Percentiles rank a stretch among this genome's conserved stretches.
phyloP scores from a whole-genome alignment of 2,329 filamentous ascomycete species.

The Botryotinia globosa region DNA sequence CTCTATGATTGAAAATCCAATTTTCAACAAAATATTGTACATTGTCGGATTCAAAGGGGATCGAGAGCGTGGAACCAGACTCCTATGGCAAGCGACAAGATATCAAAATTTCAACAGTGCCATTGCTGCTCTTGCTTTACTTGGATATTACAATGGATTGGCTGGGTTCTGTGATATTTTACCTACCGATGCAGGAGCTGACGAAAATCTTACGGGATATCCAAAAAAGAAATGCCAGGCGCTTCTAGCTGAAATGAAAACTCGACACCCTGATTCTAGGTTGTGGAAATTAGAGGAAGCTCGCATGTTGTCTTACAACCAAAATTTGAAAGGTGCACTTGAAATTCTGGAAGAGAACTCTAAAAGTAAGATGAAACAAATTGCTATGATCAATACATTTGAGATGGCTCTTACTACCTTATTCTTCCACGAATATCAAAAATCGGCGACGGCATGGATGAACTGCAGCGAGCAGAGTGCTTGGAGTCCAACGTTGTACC shows the following conservation, averaged over 20 bases:
- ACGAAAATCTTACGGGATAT: slow-evolving; percentile 63
- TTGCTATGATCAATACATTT: slow-evolving; percentile 81
- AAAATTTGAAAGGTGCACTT: slow-evolving; percentile 65
- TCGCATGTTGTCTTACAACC: slow-evolving; percentile 66
- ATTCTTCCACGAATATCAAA: slow-evolving; percentile 73
- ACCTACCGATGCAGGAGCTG: slow-evolving; percentile 55
- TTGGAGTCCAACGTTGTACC: slow-evolving; percentile 88
- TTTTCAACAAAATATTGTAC: slow-evolving; percentile 81
- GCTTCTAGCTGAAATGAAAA: slow-evolving; percentile 71
- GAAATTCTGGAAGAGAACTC: slow-evolving; percentile 58
- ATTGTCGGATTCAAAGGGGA: slow-evolving; percentile 92
- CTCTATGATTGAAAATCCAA: slow-evolving; percentile 81
- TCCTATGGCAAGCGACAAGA: slow-evolving; percentile 87
- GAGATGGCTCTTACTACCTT: slow-evolving; percentile 77
- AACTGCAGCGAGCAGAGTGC: slow-evolving; percentile 76
- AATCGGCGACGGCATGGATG: slow-evolving; percentile 72
- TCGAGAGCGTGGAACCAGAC: slow-evolving; percentile 72
- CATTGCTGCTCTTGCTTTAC: slow-evolving; percentile 74
- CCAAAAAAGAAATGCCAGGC: slow-evolving; percentile 64
- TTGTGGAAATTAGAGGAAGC: slow-evolving; percentile 90
- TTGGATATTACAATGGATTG: slow-evolving; percentile 86
- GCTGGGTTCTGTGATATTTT: slow-evolving; percentile 87
- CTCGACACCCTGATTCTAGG: slow-evolving; percentile 74
- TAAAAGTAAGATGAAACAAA: slow-evolving; percentile 77
- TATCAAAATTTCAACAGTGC: slow-evolving; percentile 91